Conservation (phyloP, 768 basidiomycete species). For the Lactarius pseudohatsudake region DNA sequence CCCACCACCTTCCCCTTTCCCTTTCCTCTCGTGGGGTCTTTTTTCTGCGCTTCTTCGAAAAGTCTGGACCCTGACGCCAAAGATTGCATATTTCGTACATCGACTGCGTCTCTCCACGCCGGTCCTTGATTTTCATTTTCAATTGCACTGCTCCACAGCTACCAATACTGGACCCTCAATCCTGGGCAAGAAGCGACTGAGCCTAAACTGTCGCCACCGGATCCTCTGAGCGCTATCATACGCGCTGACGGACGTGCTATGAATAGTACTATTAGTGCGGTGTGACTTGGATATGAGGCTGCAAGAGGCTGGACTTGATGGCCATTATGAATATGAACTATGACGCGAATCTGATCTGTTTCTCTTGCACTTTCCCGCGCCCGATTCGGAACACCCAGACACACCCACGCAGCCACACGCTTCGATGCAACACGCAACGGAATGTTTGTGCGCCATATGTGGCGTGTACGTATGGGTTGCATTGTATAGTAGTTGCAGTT, state of each 20-base stretch:
- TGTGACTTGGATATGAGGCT: constrained; percentile 11
- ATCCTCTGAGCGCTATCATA: constrained; percentile 34
- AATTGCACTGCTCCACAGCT: constrained; percentile 35
- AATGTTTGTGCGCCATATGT: neutral
- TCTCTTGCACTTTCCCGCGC: neutral
- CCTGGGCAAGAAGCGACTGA: constrained; percentile 48
- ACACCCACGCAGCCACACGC: neutral
- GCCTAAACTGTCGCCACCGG: constrained; percentile 42
- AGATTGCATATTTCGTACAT: neutral
- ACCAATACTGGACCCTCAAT: constrained; percentile 55
- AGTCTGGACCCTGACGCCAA: constrained; percentile 16
- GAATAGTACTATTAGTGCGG: neutral
- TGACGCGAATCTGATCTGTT: neutral
- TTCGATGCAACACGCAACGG: neutral
- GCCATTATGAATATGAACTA: neutral
- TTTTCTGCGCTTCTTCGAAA: neutral
- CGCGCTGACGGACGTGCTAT: neutral
- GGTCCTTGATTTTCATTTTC: neutral
- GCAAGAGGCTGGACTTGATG: constrained; percentile 3
- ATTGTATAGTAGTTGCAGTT: neutral
- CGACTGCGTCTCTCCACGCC: neutral
- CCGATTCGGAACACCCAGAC: constrained; percentile 1
- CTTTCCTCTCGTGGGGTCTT: neutral
- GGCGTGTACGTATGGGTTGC: constrained; percentile 1
- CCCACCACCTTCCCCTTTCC: neutral